Base-by-base conservation (phyloP, 2,329 filamentous ascomycete species). In the Stagonosporopsis rhizophila region DNA sequence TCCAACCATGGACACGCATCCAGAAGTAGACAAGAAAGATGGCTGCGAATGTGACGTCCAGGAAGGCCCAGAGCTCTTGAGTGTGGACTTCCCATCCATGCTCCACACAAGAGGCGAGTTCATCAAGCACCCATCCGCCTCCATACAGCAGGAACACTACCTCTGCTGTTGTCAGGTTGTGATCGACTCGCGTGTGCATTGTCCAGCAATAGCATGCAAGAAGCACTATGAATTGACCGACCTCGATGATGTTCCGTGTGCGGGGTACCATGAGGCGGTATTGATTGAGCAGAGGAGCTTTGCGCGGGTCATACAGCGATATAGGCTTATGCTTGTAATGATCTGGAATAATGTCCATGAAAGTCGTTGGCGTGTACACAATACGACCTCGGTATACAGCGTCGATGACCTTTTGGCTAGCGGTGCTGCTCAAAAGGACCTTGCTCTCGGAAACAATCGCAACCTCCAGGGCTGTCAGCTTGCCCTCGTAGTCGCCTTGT, bases 21-120 rank as follows among this genome's bases (percentile, higher is more conserved):
- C 83, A 73, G 6, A 92, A 79, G 72, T 94, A 95, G 15, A 82
- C 76, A 65, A 82, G 79, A 70, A 90, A 95, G 28, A 95, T 88
- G 38, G 82, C 66, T n/a, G 87, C 84, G 67, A 94, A 96, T 4
- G 86, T 86, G 42, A 94, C 87, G 71, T 95, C 91, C 15, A 96
- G 83, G 67, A 96, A 95, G 0, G 90, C 92, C 91, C 91, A 96
- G 3, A 96, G 79, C 65, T 95, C 94, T 72, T 96, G 90, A 0
- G 91, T 92, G 69, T 95, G 93, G 1, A 95, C 91, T 55, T 86
- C 85, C 90, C 90, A 87, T 45, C 84, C 82, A 70, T 95, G 91
- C 61, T 91, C 90, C 15, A 91, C 74, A 25, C 92, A 88, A 0
- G 89, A 91, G 1, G 89, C 88, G 67, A 91, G 85, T 68, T 92